A percentile compares a stretch with the other conserved stretches of the same genome.
These are phyloP conservation scores for Fusarium irregulare DNA, from an alignment of 2,329 filamentous ascomycete genomes.

Conservation along the genomic window DNA sequence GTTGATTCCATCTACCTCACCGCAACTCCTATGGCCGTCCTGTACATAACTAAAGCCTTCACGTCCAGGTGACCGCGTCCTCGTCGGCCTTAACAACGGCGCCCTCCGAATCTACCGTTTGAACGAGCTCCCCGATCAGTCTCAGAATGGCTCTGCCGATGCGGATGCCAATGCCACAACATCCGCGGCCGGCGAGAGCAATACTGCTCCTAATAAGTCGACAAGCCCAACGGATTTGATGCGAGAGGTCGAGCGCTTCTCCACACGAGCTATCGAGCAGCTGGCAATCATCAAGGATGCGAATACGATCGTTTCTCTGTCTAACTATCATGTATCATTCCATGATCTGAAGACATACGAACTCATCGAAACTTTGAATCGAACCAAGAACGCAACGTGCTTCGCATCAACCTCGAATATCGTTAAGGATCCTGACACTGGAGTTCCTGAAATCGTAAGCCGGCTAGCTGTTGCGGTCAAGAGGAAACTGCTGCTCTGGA, in stretches of 20 bases:
- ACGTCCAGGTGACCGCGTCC: conserved; percentile 81
- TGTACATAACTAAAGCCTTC: conserved; percentile 19
- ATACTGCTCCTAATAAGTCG: conserved; percentile 46
- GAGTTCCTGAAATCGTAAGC: conserved; percentile 92
- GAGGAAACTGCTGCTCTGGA: conserved; percentile 88
- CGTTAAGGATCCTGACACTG: conserved; percentile 85
- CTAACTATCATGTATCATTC: conserved; percentile 88
- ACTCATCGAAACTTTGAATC: conserved; percentile 79
- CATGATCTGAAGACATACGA: conserved; percentile 89
- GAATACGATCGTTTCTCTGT: conserved; percentile 88
- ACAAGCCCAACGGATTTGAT: conserved; percentile 81
- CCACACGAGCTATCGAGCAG: conserved; percentile 88
- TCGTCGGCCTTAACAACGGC: conserved; percentile 92
- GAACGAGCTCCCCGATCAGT: conserved; percentile 69
- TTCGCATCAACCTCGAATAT: conserved; percentile 98
- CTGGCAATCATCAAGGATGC: conserved; percentile 96
- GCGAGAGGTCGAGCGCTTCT: conserved; percentile 94
- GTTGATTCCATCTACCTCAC: background rate
- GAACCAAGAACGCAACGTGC: conserved; percentile 87
- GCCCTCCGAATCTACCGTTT: conserved; percentile 90
- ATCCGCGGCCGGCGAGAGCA: conserved; percentile 47
- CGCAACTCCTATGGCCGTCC: background rate
- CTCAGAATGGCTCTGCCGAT: conserved; percentile 51
- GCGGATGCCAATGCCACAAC: conserved; percentile 45
- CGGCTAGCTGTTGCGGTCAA: conserved; percentile 93